A percentile compares a stretch with the other conserved stretches of the same genome.
phyloP scores from a whole-genome alignment of 768 basidiomycete genomes.

The Lentinula lateritia region DNA sequence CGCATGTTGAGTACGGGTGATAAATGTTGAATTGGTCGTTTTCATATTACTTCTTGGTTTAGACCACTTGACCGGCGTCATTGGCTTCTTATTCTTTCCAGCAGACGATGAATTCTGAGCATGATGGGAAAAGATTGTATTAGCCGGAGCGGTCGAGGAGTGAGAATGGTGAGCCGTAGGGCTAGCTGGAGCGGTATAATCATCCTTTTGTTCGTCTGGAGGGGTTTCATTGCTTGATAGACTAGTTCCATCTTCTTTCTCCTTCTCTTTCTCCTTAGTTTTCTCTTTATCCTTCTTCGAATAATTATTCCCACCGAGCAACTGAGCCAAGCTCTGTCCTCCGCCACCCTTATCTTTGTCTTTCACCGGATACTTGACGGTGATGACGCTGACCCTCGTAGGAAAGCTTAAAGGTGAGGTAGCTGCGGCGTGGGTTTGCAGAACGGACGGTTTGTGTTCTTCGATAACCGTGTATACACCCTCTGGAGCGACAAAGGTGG shows the following conservation, averaged over 20 bases:
- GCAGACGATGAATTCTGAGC: slow-evolving; percentile 19
- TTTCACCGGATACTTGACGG: slow-evolving; percentile 54
- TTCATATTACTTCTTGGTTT: slow-evolving; percentile 90
- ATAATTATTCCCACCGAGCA: slow-evolving; percentile 67
- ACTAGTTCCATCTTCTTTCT: slow-evolving; percentile 64
- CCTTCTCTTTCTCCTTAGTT: slow-evolving; percentile 33
- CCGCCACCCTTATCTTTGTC: slow-evolving; percentile 39
- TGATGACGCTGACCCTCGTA: slow-evolving; percentile 56
- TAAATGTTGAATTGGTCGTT: slow-evolving; percentile 89
- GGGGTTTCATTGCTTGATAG: slow-evolving; percentile 80
- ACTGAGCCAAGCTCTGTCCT: slow-evolving; percentile 60
- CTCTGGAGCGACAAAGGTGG: slow-evolving; percentile 84
- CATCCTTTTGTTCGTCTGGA: slow-evolving; percentile 45
- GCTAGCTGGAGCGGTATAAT: slow-evolving; percentile 34
- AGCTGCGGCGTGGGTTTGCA: slow-evolving; percentile 31
- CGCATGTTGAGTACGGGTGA: slow-evolving; percentile 76
- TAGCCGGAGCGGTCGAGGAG: slow-evolving; percentile 18
- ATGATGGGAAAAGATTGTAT: slow-evolving; percentile 54
- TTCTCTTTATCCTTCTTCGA: slow-evolving; percentile 49
- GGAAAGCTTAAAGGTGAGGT: slow-evolving; percentile 42
- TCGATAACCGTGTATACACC: slow-evolving; percentile 87
- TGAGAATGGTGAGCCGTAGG: slow-evolving; percentile 31
- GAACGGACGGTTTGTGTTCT: slow-evolving; percentile 65
- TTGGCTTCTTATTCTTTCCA: slow-evolving; percentile 57
- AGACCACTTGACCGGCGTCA: slow-evolving; percentile 20